Evolutionary conservation across 768 basidiomycete species (phyloP), one percentile per base, ranked within the genome.

Genomic region (Lentinula boryana): DNA sequence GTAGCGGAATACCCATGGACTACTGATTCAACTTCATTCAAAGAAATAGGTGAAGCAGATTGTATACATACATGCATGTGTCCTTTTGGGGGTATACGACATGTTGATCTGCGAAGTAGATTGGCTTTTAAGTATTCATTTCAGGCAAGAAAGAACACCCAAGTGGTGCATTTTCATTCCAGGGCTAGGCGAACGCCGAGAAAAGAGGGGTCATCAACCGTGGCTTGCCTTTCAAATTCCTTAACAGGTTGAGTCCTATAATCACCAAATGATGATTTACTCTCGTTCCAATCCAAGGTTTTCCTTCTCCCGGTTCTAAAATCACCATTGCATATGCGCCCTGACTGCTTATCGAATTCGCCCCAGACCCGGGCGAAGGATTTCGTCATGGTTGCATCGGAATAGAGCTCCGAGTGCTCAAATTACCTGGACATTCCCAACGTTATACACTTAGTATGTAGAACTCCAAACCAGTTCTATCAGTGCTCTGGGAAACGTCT

Each of bases 21-120:
- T 12, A 36, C 21, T 40, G 36, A 38, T 54, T 35, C 38, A 36
- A 38, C 55, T 10, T 23, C 18, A 31, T 43, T 38, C 55, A 9
- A 23, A 56, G n/a, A 31, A 56, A 44, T 27, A 27, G 55, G 18
- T 41, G 38, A 36, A 38, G 10, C 53, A 54, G 38, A 56, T 56
- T 36, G 36, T 9, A 23, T n/a, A 23, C 3, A 23, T n/a, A 23
- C 3, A 35, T 33, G 10, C 6, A 38, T 43, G 23, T 36, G 55
- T 56, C 40, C 55, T 31, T 15, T 55, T 36, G n/a, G 36, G 35
- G 51, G 31, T 32, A 38, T 49, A 23, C 15, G 44, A 38, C 57
- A 58, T 48, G 57, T 8, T 50, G n/a, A 58, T 49, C 46, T 58
- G 46, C 57, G 57, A 32, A 44, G 46, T 44, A 49, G 57, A 49